Conservation (phyloP, 306 rosid genomes). For the Citrullus mucosospermus region DNA sequence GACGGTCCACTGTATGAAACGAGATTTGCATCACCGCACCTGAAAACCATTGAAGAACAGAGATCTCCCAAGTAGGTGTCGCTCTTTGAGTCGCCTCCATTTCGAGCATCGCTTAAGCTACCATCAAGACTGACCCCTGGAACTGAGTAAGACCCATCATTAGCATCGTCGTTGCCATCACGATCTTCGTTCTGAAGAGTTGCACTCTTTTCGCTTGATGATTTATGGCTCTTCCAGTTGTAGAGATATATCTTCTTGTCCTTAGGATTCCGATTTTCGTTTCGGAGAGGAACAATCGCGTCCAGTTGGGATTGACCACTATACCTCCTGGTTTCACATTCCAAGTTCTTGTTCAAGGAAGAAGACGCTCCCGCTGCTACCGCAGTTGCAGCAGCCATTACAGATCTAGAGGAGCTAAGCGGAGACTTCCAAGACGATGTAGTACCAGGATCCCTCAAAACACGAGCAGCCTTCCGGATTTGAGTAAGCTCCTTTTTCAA, state of each 20-base stretch:
- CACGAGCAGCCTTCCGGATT: conserved; percentile 89
- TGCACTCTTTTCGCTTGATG: conserved; percentile 33
- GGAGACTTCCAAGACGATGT: conserved; percentile 89
- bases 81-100: conserved; percentile 46
- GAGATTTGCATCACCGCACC: conserved; percentile 41
- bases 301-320: conserved; percentile 9
- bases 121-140: conserved; percentile 45
- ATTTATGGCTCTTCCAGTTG: conserved; percentile 73
- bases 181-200: conserved; percentile 14
- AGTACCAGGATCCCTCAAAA: conserved; percentile 89
- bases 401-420: conserved; percentile 58
- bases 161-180: conserved; percentile 19
- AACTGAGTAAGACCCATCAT: conserved; percentile 34
- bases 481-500: conserved; percentile 82
- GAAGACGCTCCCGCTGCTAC: conserved; percentile 14
- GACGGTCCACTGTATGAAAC: conserved; percentile 21
- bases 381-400: conserved; percentile 10
- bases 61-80: conserved; percentile 32
- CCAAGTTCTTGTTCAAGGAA: conserved; percentile 27
- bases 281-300: conserved; percentile 1
- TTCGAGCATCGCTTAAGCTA: conserved; percentile 58
- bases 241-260: conserved; percentile 53
- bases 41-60: conserved; percentile 32
- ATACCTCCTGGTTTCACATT: conserved; percentile 15
- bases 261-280: conserved; percentile 13